phyloP scores from a whole-genome alignment of 306 rosid species.

The Rosa chinensis region DNA sequence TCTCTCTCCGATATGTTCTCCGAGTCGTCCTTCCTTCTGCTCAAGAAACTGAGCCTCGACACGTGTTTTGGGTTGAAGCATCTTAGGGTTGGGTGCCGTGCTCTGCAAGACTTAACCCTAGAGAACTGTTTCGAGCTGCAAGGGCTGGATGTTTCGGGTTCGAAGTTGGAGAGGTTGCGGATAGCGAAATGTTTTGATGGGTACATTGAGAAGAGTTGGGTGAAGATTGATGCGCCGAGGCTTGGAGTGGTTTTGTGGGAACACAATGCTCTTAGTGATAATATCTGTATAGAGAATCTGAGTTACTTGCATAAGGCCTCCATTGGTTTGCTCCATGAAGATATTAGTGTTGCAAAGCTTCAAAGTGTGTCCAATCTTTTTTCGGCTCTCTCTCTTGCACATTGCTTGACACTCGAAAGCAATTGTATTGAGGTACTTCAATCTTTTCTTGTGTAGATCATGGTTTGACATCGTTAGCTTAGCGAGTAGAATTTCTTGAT shows the following conservation, averaged over 20 bases:
- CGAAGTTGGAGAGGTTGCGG: conserved; percentile 37
- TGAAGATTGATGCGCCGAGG: conserved; percentile 48
- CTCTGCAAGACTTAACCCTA: conserved; percentile 46
- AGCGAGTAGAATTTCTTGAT: neutral
- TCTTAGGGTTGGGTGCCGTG: conserved; percentile 49
- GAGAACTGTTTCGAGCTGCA: conserved; percentile 52
- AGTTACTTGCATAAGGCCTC: conserved; percentile 48
- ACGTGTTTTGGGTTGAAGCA: conserved; percentile 51
- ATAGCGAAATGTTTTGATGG: conserved; percentile 57
- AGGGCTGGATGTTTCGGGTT: conserved; percentile 48
- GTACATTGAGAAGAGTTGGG: conserved; percentile 43
- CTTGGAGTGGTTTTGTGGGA: conserved; percentile 50
- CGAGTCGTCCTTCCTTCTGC: conserved; percentile 48
- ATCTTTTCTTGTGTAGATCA: neutral
- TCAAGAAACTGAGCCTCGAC: conserved; percentile 52
- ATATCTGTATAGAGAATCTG: conserved; percentile 32
- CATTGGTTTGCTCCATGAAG: conserved; percentile 41
- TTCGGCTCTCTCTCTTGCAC: conserved; percentile 49
- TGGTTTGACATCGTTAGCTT: neutral
- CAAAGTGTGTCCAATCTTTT: conserved; percentile 52
- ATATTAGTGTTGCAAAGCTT: conserved; percentile 41
- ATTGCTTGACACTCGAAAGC: conserved; percentile 45
- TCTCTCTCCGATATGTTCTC: conserved; percentile 57
- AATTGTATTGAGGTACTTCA: conserved; percentile 59
- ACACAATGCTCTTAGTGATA: conserved; percentile 47